Percentiles rank a stretch among this genome's conserved stretches.
Conservation (phyloP, 2,329 filamentous ascomycete species). For the Mycosphaerella arachidis region DNA sequence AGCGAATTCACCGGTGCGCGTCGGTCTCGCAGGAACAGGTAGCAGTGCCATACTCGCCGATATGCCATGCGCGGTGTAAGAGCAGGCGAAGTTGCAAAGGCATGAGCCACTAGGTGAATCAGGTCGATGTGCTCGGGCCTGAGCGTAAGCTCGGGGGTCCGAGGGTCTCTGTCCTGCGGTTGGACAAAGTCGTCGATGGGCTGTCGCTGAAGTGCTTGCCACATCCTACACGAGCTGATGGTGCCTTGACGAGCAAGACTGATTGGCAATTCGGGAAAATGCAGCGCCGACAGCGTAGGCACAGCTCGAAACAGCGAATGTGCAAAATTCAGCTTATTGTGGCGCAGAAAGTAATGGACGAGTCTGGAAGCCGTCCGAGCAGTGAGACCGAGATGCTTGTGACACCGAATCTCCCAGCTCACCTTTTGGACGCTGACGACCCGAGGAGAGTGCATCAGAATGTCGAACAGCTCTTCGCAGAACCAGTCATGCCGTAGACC, state of each 20-base stretch:
- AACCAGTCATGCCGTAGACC: background rate
- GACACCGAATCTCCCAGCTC: background rate
- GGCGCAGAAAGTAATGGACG: slow-evolving; percentile 13
- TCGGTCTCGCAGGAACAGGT: slow-evolving; percentile 40
- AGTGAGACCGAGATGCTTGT: background rate
- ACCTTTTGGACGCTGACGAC: background rate
- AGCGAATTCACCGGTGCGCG: slow-evolving; percentile 41
- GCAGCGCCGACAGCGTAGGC: slow-evolving; percentile 16
- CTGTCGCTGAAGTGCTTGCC: slow-evolving; percentile 5
- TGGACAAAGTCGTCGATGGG: slow-evolving; percentile 5
- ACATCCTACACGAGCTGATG: background rate
- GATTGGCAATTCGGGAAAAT: slow-evolving; percentile 20
- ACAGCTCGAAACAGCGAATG: slow-evolving; percentile 17
- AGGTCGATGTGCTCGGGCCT: slow-evolving; percentile 39
- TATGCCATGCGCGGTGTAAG: slow-evolving; percentile 41
- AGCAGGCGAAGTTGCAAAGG: slow-evolving; percentile 38
- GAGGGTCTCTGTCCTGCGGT: background rate
- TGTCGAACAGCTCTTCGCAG: background rate
- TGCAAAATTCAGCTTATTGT: slow-evolving; percentile 9
- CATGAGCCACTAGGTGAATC: slow-evolving; percentile 43
- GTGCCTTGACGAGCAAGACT: slow-evolving; percentile 14
- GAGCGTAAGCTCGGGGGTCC: slow-evolving; percentile 14
- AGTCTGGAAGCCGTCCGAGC: background rate
- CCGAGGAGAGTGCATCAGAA: background rate
- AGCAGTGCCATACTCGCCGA: slow-evolving; percentile 46